A percentile compares a stretch with the other conserved stretches of the same genome.
phyloP scores from a whole-genome alignment of 106 monocot genomes.

The Apostasia ramifera region DNA sequence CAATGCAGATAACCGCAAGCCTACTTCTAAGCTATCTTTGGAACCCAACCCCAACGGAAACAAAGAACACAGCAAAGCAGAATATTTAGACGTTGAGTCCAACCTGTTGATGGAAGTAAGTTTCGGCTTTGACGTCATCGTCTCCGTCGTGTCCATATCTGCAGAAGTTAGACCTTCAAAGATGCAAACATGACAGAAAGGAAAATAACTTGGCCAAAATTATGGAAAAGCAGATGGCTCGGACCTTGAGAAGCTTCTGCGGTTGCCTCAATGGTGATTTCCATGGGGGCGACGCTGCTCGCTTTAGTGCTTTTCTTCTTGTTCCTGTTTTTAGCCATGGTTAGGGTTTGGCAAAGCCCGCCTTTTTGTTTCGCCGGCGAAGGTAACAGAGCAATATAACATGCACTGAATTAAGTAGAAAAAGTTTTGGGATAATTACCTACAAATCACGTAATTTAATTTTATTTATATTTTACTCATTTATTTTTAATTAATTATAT shows the following conservation, averaged over 20 bases:
- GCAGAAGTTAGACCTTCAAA: not conserved
- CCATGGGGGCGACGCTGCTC: slow-evolving; percentile 8
- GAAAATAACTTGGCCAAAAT: not conserved
- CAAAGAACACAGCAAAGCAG: too few species aligned
- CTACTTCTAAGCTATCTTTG: too few species aligned
- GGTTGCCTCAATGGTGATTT: slow-evolving; percentile 4
- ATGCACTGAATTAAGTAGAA: too few species aligned
- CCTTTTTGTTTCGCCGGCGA: too few species aligned
- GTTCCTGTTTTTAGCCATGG: slow-evolving; percentile 21
- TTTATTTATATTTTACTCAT: too few species aligned
- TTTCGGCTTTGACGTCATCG: not conserved
- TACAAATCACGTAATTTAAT: too few species aligned
- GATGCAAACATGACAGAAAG: not conserved
- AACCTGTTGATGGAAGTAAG: slow-evolving; percentile 4
- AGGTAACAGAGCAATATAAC: too few species aligned
- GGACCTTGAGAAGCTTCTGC: slow-evolving; percentile 10
- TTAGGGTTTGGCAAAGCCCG: not conserved
- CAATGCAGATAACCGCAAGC: too few species aligned
- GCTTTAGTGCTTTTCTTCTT: slow-evolving; percentile 11
- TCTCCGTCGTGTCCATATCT: slow-evolving; percentile 16
- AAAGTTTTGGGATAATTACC: too few species aligned
- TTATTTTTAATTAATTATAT: too few species aligned
- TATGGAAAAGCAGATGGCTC: not conserved
- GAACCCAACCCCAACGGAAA: too few species aligned
- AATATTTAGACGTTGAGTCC: not conserved